Conservation (phyloP, 768 basidiomycete species). For the Dacryopinax spathularia region DNA sequence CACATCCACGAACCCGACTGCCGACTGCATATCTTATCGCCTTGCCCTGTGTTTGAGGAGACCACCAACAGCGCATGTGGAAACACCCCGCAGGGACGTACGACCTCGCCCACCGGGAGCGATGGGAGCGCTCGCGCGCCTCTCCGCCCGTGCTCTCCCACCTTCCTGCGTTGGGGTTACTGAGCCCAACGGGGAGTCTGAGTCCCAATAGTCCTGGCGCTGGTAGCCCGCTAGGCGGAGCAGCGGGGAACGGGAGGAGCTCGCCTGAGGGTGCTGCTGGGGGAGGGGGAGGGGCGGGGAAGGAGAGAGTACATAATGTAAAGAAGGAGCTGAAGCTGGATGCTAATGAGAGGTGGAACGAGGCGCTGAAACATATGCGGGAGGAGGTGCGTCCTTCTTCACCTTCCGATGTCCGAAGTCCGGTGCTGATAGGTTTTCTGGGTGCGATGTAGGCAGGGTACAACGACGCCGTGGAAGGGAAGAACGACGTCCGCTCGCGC, state of each 20-base stretch:
- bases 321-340: slow-evolving; percentile 14
- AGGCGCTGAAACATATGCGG: slow-evolving; percentile 28
- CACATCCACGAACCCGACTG: no score
- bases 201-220: not conserved
- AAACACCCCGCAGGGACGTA: not conserved
- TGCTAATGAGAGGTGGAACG: slow-evolving; percentile 19
- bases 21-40: no score
- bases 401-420: not conserved
- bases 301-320: not conserved
- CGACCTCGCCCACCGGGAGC: not conserved
- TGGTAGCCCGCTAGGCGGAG: not conserved
- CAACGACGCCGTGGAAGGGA: slow-evolving; percentile 32
- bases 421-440: not conserved
- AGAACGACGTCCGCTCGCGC: slow-evolving; percentile 32
- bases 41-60: no score
- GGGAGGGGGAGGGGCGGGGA: not conserved
- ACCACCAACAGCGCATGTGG: not conserved
- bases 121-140: not conserved
- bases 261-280: not conserved
- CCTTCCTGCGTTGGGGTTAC: slow-evolving; percentile 7
- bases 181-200: not conserved
- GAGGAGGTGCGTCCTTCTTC: slow-evolving; percentile 24
- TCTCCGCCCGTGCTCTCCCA: no score
- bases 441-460: slow-evolving; percentile 19
- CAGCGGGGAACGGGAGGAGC: not conserved